Percentiles rank a stretch among this genome's conserved stretches.
Evolutionary conservation across 768 basidiomycete genomes (phyloP).

Genomic region (Auricularia sp.): DNA sequence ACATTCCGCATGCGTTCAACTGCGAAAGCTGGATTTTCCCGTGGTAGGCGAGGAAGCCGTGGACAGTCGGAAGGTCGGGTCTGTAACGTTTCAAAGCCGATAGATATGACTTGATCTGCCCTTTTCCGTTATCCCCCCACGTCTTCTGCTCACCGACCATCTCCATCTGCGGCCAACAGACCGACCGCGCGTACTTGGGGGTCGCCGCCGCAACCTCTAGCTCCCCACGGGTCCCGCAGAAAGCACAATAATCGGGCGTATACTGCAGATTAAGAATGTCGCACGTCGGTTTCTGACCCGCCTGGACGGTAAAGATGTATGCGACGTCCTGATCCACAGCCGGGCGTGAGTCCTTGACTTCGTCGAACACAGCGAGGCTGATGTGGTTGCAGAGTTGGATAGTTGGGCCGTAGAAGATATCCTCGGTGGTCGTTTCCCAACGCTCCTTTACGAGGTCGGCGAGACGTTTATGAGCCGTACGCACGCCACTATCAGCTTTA

Average conservation of each 20-base stretch:
- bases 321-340: not conserved
- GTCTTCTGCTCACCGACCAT: no score
- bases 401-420: no score
- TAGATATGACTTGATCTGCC: no score
- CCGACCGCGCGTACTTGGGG: not conserved
- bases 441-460: no score
- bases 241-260: not conserved
- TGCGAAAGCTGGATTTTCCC: not conserved
- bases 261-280: not conserved
- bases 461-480: no score
- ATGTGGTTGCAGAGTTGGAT: no score
- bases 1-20: not conserved
- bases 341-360: no score
- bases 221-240: not conserved
- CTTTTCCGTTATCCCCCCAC: no score
- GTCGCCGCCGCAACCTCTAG: not conserved
- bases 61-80: not conserved
- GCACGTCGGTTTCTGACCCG: not conserved
- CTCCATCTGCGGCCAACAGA: not conserved
- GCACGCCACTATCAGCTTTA: no score
- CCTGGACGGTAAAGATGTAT: not conserved
- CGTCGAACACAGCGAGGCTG: no score
- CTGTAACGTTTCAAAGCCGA: no score
- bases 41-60: not conserved
- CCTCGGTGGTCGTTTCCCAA: no score